phyloP scores from a whole-genome alignment of 2,329 filamentous ascomycete genomes.

The Aspergillus candidus region DNA sequence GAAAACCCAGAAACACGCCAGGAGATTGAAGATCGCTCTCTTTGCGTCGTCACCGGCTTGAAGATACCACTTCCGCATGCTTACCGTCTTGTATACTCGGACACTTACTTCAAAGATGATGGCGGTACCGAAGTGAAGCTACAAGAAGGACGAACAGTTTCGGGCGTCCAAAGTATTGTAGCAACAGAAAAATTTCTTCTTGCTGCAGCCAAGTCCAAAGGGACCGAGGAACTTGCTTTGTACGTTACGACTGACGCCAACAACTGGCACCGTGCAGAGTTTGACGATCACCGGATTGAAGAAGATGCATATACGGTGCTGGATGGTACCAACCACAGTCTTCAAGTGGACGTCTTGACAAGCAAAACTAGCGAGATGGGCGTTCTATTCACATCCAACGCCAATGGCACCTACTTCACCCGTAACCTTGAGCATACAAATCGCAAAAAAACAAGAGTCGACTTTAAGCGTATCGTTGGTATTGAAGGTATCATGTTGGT shows the following conservation, averaged over 20 bases:
- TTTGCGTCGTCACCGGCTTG: conserved; percentile 73
- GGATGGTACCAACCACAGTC: conserved; percentile 95
- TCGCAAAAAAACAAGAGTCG: conserved; percentile 72
- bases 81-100: conserved; percentile 72
- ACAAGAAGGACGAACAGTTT: conserved; percentile 65
- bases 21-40: conserved; percentile 61
- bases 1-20: conserved; percentile 50
- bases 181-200: conserved; percentile 81
- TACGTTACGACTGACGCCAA: conserved; percentile 80
- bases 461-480: conserved; percentile 88
- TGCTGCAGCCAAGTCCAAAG: conserved; percentile 69
- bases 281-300: conserved; percentile 78
- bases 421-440: conserved; percentile 91
- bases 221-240: conserved; percentile 84
- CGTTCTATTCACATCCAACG: conserved; percentile 89
- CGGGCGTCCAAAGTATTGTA: conserved; percentile 75
- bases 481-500: conserved; percentile 91
- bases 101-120: conserved; percentile 68
- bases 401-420: conserved; percentile 93
- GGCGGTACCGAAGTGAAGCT: conserved; percentile 64
- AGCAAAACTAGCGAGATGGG: conserved; percentile 64
- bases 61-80: conserved; percentile 66
- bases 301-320: conserved; percentile 84
- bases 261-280: conserved; percentile 87
- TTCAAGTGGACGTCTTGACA: conserved; percentile 90